These are phyloP conservation scores for rapeseed (Brassica napus) DNA, from an alignment of 345 rosid species.

Conservation along the genomic window DNA sequence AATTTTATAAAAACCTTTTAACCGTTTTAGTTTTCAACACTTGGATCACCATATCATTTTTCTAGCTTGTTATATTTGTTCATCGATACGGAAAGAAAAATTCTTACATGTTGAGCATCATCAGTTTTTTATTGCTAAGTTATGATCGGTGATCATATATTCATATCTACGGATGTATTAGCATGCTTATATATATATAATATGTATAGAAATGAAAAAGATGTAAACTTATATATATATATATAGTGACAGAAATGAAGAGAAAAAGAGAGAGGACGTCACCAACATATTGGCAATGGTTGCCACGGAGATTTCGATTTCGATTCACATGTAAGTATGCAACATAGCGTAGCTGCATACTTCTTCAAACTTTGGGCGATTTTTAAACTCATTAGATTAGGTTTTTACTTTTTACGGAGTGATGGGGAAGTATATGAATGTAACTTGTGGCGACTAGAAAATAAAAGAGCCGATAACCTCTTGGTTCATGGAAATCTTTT, in stretches of 20 bases:
- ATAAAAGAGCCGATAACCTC: background rate
- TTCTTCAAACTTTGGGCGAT: background rate
- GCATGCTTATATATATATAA: conserved; percentile 5
- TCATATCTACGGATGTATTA: background rate
- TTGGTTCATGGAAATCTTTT: background rate
- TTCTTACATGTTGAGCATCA: background rate
- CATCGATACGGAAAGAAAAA: conserved; percentile 1
- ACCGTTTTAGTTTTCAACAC: background rate
- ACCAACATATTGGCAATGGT: conserved; percentile 84
- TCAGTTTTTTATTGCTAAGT: background rate
- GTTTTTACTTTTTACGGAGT: background rate
- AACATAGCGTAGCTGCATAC: background rate
- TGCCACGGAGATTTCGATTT: conserved; percentile 51
- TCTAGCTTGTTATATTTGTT: background rate
- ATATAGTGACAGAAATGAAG: background rate
- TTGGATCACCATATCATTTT: background rate
- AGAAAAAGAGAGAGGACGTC: conserved; percentile 44
- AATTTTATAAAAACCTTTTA: no score
- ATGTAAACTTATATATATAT: no score
- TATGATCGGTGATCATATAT: background rate
- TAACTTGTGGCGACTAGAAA: background rate
- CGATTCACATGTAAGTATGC: background rate
- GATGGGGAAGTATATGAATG: background rate
- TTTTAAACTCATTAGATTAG: background rate
- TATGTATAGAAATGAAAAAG: no score